Base-by-base conservation (phyloP, 371 early-diverging fungal species). In the Parasitella parasitica region DNA sequence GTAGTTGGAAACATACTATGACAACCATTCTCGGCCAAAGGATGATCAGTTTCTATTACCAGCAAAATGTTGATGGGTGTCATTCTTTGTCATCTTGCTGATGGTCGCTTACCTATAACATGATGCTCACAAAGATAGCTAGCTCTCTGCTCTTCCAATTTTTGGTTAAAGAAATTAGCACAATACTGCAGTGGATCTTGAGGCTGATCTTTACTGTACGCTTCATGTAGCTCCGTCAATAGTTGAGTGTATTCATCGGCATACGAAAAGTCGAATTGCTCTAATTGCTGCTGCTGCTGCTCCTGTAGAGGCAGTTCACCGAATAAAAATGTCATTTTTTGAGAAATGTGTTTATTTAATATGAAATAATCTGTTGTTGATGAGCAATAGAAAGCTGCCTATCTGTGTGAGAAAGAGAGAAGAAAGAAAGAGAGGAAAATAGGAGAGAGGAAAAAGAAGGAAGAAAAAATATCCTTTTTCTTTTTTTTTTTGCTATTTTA, bases 121-220 rank as follows among this genome's bases (percentile, higher is more conserved):
- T 58, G 59, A 7, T 58, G 57, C 48, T 57, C 58, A 24, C 59
- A 54, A 50, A 63, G 57, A 49, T 57, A 64, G 15, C 49, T 48
- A 12, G 64, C 58, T 50, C 90, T 82, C 62, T 91, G 88, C 63
- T 88, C 81, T 20, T 85, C 78, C 24, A 90, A 72, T 68, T 86
- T 86, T 55, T 74, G 74, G 69, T 89, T 81, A 74, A 95, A 95
- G 74, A 89, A 92, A 61, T 89, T 84, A 41, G 93, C 88, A 77
- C 94, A 94, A 75, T 92, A 94, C 81, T 92, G 92, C 68, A 89
- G 81, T 54, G 92, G 86, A 74, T 95, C 93, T 49, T 85, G 73
- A 24, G 96, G 75, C 39, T 75, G 71, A 49, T 70, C 68, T 54
- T 62, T 57, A 37, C 62, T 57, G 34, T 65, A 68, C 2, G 57